Base-by-base conservation (phyloP, 768 basidiomycete genomes). In the Kwoniella dejecticola region DNA sequence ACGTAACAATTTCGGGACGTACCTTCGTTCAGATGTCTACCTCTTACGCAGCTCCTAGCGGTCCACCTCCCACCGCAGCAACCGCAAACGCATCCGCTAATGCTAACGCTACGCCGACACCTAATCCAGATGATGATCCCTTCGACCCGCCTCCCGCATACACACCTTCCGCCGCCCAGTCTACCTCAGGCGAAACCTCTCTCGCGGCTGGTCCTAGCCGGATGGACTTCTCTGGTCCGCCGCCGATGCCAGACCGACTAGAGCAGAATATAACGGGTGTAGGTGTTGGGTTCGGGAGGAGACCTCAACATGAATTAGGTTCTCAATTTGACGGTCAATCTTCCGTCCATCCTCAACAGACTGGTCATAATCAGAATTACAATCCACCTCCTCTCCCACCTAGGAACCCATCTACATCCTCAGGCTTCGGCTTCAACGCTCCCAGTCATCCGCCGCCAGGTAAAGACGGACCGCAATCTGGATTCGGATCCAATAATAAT, bases 191-290 rank as follows among this genome's bases (percentile, higher is more conserved):
- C 1, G 56, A 69, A 54, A 60, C 65, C 3, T 52, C 52, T 4
- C 11, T 75, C 11, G 52, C 52, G 6, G 57, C 62, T 21, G 74
- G 74, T 19, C 74, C 74, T 21, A 23, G 29, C 7, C 48, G 69
- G 6, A 67, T 70, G 65, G 74, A 75, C 42, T 75, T 75, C 44
- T 70, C 69, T 5, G 74, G 74, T 24, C 74, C 74, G 8, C 74
- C 74, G 17, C 74, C 74, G 1, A 40, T 72, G 41, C 69, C 74
- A 15, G 63, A 71, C 44, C 42, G 66, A 17, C 23, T 65, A 29
- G 48, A 55, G 21, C 55, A 64, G 41, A 60, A 69, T 36, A 68
- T 75, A 0, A 72, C 71, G 2, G 74, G 74, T 44, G 74, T 75
- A 8, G 72, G 72, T 12, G 52, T 60, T 10, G 74, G 74, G 4